Base-by-base conservation (phyloP, 805 yeast genomes). In the Candida manassasensis region DNA sequence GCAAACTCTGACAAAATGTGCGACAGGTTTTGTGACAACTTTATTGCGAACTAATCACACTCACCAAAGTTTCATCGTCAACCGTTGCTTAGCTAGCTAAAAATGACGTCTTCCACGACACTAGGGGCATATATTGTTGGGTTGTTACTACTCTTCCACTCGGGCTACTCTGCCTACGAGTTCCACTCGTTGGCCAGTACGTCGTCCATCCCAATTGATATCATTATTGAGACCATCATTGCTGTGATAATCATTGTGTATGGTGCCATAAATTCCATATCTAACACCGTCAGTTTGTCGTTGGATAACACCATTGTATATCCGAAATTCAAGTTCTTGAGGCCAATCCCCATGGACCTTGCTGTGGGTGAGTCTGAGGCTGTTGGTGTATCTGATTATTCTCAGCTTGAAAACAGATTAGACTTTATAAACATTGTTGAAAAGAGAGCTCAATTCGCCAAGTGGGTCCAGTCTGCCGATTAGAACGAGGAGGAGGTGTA, bases 151-250 rank as follows among this genome's bases (percentile, higher is more conserved):
- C 57, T 75, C 24, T 33, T 63, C 1, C 80, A 77, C 48, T 67
- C 79, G 1, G 77, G 71, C 1, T 75, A 72, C 43, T 75, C 81
- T 5, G 66, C 80, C 2, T 71, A 67, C 42, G 79, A 75, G 46
- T 66, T 64, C 53, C 69, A 69, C 45, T 70, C 67, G 45, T 52
- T 67, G 22, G 34, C 50, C 29, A 17, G 45, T 5, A 30, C 42
- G 12, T 15, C 38, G 5, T 36, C 47, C 9, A 44, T 72, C 28
- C 77, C 78, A 2, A 32, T 50, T 5, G 81, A 76, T 47, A 66
- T 81, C 16, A 50, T 62, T 21, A 34, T 74, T 12, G 87, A 81
- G 49, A 65, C 75, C 1, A 32, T 67, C 2, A 25, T 72, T 4
- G 81, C 80, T 2, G 58, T 77, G 5, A 38, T 68, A 2, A 28